Evolutionary conservation across 495 filamentous ascomycete genomes (phyloP).

Genomic region (Penicillium simplicissimum): DNA sequence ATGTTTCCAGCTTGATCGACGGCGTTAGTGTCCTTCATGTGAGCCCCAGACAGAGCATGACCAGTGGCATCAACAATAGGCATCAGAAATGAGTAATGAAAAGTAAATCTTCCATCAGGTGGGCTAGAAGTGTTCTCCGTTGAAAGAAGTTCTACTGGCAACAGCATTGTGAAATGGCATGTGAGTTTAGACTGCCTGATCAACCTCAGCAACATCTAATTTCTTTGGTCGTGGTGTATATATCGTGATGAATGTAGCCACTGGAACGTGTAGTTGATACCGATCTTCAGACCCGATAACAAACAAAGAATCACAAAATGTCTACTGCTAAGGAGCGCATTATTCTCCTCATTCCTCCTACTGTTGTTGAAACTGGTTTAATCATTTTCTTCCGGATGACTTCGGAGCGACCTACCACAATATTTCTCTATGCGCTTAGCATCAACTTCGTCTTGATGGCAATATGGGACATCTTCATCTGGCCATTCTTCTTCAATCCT

Average conservation of each 20-base stretch:
- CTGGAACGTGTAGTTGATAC: background rate
- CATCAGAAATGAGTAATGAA: background rate
- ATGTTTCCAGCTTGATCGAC: slow-evolving; percentile 7
- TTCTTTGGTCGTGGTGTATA: background rate
- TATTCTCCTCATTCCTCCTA: slow-evolving; percentile 7
- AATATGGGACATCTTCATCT: slow-evolving; percentile 58
- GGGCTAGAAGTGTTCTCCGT: background rate
- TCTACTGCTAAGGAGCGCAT: slow-evolving; percentile 12
- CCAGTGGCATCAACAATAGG: background rate
- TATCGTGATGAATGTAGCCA: background rate
- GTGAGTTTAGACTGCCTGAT: slow-evolving; percentile 4
- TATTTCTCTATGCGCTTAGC: slow-evolving; percentile 16
- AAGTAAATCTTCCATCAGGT: background rate
- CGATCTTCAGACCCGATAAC: background rate
- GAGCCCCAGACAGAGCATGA: slow-evolving; percentile 2
- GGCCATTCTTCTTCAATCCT: slow-evolving; percentile 69
- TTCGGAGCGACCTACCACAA: slow-evolving; percentile 13
- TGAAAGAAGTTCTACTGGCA: background rate
- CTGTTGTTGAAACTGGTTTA: slow-evolving; percentile 11
- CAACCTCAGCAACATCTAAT: too few species aligned
- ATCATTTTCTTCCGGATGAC: slow-evolving; percentile 7
- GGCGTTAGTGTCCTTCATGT: slow-evolving; percentile 12
- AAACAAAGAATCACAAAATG: background rate
- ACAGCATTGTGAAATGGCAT: background rate
- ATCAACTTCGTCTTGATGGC: slow-evolving; percentile 24